Evolutionary conservation across 352 stramenopile species (phyloP).

Genomic region (Phytophthora constricta): DNA sequence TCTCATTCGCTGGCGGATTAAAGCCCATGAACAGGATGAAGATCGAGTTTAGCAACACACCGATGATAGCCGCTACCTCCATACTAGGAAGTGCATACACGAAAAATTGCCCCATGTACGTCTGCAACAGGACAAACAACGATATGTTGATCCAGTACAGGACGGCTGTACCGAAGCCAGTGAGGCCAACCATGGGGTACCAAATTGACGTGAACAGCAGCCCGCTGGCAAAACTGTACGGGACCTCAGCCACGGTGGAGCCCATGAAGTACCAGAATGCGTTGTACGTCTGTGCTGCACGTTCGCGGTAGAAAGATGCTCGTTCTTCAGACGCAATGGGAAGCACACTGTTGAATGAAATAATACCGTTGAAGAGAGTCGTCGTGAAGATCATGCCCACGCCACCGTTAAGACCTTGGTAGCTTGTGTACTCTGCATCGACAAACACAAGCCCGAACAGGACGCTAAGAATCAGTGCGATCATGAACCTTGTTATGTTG

Average conservation of each 20-base stretch:
- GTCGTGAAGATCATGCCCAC: slow-evolving; percentile 85
- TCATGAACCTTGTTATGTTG: slow-evolving; percentile 71
- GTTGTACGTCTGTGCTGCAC: slow-evolving; percentile 84
- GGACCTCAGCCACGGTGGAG: slow-evolving; percentile 58
- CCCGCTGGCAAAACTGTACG: slow-evolving; percentile 47
- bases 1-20: slow-evolving; percentile 47
- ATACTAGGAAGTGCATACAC: slow-evolving; percentile 43
- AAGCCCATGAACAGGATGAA: slow-evolving; percentile 61
- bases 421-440: slow-evolving; percentile 56
- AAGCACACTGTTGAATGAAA: slow-evolving; percentile 69
- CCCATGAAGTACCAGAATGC: slow-evolving; percentile 61
- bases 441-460: slow-evolving; percentile 74
- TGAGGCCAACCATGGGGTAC: slow-evolving; percentile 56
- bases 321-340: slow-evolving; percentile 79
- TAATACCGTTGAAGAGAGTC: slow-evolving; percentile 79
- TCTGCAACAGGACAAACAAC: slow-evolving; percentile 48
- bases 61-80: slow-evolving; percentile 36
- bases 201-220: slow-evolving; percentile 53
- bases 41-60: slow-evolving; percentile 51
- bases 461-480: slow-evolving; percentile 59
- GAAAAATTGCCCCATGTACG: slow-evolving; percentile 53
- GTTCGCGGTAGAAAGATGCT: slow-evolving; percentile 65
- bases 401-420: slow-evolving; percentile 44
- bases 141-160: slow-evolving; percentile 55
- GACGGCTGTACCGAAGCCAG: slow-evolving; percentile 37